phyloP scores from a whole-genome alignment of 1,284 basidiomycete species.

The Rhodotorula mucilaginosa region DNA sequence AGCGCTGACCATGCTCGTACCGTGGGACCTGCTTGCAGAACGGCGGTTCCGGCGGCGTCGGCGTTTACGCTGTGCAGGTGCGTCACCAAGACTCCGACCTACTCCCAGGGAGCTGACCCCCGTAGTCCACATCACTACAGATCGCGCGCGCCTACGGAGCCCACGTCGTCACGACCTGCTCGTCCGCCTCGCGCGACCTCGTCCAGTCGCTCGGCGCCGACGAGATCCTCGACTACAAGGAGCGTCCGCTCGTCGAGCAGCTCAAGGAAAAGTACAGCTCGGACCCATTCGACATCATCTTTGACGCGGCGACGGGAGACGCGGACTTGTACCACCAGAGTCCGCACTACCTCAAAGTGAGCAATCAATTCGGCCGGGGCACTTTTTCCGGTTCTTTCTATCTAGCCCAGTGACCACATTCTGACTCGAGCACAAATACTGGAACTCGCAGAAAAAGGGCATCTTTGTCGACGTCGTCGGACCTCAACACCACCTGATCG shows the following conservation, averaged over 20 bases:
- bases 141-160: slow-evolving; percentile 62
- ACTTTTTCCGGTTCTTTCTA: not conserved
- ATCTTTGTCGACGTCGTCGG: slow-evolving; percentile 30
- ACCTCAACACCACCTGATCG: slow-evolving; percentile 6
- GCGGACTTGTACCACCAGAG: slow-evolving; percentile 32
- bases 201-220: slow-evolving; percentile 54
- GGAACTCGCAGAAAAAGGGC: slow-evolving; percentile 2
- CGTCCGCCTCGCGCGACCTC: slow-evolving; percentile 56
- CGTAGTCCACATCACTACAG: slow-evolving; percentile 48
- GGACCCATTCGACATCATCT: slow-evolving; percentile 43
- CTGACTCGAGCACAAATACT: not conserved
- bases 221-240: slow-evolving; percentile 61
- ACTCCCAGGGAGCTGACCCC: not conserved
- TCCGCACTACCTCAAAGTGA: slow-evolving; percentile 43
- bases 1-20: no score
- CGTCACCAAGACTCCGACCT: not conserved
- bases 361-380: not conserved
- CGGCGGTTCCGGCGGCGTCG: slow-evolving; percentile 65
- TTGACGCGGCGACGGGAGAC: slow-evolving; percentile 41
- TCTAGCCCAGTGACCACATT: accelerated
- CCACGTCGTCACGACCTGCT: slow-evolving; percentile 60
- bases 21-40: slow-evolving; percentile 47
- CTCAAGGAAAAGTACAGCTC: slow-evolving; percentile 48
- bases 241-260: slow-evolving; percentile 53
- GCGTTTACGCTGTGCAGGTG: slow-evolving; percentile 57